A percentile compares a stretch with the other conserved stretches of the same genome.
These are phyloP conservation scores for Paecilomyces sp. DNA, from an alignment of 2,329 filamentous ascomycete species.

Conservation along the genomic window DNA sequence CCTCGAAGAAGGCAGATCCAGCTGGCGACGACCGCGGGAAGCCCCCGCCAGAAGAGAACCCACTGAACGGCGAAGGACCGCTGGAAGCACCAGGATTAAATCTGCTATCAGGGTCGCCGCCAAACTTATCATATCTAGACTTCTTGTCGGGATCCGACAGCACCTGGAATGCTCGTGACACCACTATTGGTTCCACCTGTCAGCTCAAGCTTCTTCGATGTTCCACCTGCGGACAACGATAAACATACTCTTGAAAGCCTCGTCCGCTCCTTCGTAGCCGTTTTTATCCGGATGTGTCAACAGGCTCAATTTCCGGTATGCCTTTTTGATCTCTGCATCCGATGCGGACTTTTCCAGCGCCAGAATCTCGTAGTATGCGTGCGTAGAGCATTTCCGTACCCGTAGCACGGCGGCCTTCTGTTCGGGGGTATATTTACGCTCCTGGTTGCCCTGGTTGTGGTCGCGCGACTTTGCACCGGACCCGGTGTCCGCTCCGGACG, in stretches of 20 bases:
- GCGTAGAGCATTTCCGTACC: slow-evolving; percentile 74
- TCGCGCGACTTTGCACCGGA: slow-evolving; percentile 35
- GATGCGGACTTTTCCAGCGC: slow-evolving; percentile 60
- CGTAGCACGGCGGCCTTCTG: slow-evolving; percentile 88
- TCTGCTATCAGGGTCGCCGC: slow-evolving; percentile 84
- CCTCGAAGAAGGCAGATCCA: slow-evolving; percentile 64
- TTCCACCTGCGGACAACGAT: background rate
- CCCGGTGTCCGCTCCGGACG: slow-evolving; percentile 39
- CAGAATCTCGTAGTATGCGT: slow-evolving; percentile 94
- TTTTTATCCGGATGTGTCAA: slow-evolving; percentile 99
- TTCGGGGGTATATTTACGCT: slow-evolving; percentile 68
- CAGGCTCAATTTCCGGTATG: slow-evolving; percentile 88
- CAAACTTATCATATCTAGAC: slow-evolving; percentile 77
- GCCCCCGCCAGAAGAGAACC: slow-evolving; percentile 41
- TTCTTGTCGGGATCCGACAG: slow-evolving; percentile 92
- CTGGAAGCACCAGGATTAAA: slow-evolving; percentile 53
- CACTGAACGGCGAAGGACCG: slow-evolving; percentile 34
- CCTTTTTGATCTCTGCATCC: slow-evolving; percentile 91
- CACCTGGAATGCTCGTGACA: slow-evolving; percentile 86
- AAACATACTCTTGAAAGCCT: slow-evolving; percentile 81
- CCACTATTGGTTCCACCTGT: slow-evolving; percentile 48
- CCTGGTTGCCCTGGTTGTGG: slow-evolving; percentile 45
- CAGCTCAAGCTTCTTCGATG: background rate
- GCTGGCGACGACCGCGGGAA: slow-evolving; percentile 40
- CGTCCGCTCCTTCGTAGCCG: slow-evolving; percentile 87